Evolutionary conservation across 2,329 filamentous ascomycete species (phyloP), one percentile per base, ranked within the genome.

Genomic region (Pseudodiploospora longispora): DNA sequence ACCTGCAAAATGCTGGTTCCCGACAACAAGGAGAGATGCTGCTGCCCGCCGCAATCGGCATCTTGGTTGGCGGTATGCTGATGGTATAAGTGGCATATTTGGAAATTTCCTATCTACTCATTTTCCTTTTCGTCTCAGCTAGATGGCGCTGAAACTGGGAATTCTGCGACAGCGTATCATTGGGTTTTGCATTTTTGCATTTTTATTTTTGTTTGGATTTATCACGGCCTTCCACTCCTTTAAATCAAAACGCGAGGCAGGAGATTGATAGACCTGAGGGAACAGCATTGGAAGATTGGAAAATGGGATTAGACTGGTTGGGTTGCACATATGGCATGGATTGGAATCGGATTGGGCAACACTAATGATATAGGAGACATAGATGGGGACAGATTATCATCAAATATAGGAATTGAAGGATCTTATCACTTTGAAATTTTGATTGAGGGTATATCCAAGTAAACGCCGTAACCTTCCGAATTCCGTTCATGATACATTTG

Each of bases 1-100:
- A 55, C 30, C 56, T 71, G 30, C 68, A 71, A 50, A 66, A 65
- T 49, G 61, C 53, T 4, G 66, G 62, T 12, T 48, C 49, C 8
- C 52, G 48, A 27, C 48, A 47, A 32, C 55, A 54, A 3, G 50
- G 49, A 30, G 49, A 51, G 31, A 44, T 57, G 7, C 36, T 53
- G 4, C 32, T 65, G 6, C 53, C 52, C 4, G 58, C 56, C 8
- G 54, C 55, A 7, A 50, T 58, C 2, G 59, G 55, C 19, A 58
- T 57, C 42, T 40, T 63, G 27, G 48, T 56, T 12, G 59, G 57
- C 6, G 59, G 52, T 29, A 43, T 58, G 12, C 43, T 63, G 40
- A 49, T 64, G 47, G 46, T 57, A 30, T 64, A 54, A 40, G 28
- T 30, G 43, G 37, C 10, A 27, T 39, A 10, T 34, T 30, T 34